Evolutionary conservation across 2,329 filamentous ascomycete species (phyloP).

Genomic region (Xylaria sp.): DNA sequence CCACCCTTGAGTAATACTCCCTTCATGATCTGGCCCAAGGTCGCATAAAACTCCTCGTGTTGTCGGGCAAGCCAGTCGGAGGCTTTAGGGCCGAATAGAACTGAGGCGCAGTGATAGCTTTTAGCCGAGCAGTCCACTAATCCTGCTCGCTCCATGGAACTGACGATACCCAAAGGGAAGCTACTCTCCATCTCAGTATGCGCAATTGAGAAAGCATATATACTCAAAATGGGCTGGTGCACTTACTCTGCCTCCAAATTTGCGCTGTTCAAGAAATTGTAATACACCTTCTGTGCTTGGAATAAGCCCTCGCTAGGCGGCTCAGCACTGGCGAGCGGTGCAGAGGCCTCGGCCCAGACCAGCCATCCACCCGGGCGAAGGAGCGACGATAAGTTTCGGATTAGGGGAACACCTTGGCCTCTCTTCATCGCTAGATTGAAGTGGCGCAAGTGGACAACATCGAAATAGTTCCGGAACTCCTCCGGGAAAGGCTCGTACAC

Average conservation of each 20-base stretch:
- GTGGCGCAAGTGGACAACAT: slow-evolving; percentile 22
- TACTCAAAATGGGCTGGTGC: too few relatives aligned
- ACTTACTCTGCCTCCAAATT: slow-evolving; percentile 16
- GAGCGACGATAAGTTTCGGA: slow-evolving; percentile 15
- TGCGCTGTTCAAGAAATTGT: neutral
- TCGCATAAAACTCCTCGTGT: neutral
- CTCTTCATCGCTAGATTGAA: slow-evolving; percentile 12
- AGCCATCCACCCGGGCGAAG: slow-evolving; percentile 28
- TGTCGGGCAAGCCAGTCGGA: slow-evolving; percentile 5
- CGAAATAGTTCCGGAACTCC: slow-evolving; percentile 13
- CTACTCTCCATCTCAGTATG: neutral
- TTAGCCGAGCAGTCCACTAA: slow-evolving; percentile 4
- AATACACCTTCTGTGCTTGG: slow-evolving; percentile 9
- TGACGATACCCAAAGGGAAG: slow-evolving; percentile 3
- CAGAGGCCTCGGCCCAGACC: slow-evolving; percentile 13
- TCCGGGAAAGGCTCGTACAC: slow-evolving; percentile 23
- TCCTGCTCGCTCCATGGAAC: slow-evolving; percentile 11
- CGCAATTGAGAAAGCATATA: too few relatives aligned
- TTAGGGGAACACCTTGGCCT: slow-evolving; percentile 2
- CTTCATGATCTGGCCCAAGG: neutral
- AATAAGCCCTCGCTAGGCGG: slow-evolving; percentile 16
- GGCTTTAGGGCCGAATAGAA: slow-evolving; percentile 6
- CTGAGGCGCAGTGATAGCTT: neutral
- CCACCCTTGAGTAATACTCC: slow-evolving; percentile 13
- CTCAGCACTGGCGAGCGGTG: neutral